These are phyloP conservation scores for Orychophragmus violaceus DNA, from an alignment of 345 rosid genomes.

Conservation along the genomic window DNA sequence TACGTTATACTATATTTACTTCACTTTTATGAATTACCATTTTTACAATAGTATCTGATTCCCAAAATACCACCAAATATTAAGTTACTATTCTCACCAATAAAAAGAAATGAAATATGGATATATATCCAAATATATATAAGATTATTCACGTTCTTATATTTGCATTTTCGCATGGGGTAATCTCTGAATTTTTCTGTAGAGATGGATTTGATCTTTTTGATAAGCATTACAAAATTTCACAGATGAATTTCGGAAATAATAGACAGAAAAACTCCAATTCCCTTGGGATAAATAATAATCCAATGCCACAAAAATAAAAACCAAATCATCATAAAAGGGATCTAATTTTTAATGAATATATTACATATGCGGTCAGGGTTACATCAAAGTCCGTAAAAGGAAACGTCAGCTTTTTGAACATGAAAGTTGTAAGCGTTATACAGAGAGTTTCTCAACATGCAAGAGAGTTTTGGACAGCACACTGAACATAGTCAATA, in stretches of 20 bases:
- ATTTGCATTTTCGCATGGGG: not conserved
- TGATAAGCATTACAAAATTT: not conserved
- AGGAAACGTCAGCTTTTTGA: slow-evolving; percentile 16
- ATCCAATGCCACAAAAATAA: not conserved
- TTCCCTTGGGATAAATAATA: not conserved
- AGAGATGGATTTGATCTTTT: not conserved
- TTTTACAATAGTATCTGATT: not conserved
- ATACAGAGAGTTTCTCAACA: not conserved
- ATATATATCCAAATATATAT: not conserved
- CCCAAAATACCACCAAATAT: not conserved
- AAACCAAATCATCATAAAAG: not conserved
- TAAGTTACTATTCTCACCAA: not conserved
- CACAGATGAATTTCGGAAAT: not conserved
- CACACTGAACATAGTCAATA: slow-evolving; percentile 18
- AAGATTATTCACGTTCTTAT: not conserved
- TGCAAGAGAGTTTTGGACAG: not conserved
- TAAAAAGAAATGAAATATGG: not conserved
- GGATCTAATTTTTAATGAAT: not conserved
- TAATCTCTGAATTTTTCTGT: not conserved
- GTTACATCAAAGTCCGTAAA: not conserved
- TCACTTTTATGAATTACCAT: not conserved
- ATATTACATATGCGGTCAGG: not conserved
- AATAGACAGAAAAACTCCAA: not conserved
- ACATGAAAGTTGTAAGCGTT: slow-evolving; percentile 12
- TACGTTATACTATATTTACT: too few relatives aligned